A percentile compares a stretch with the other conserved stretches of the same genome.
Evolutionary conservation across 805 yeast genomes (phyloP).

Genomic region (Cyberlindnera sargentensis): DNA sequence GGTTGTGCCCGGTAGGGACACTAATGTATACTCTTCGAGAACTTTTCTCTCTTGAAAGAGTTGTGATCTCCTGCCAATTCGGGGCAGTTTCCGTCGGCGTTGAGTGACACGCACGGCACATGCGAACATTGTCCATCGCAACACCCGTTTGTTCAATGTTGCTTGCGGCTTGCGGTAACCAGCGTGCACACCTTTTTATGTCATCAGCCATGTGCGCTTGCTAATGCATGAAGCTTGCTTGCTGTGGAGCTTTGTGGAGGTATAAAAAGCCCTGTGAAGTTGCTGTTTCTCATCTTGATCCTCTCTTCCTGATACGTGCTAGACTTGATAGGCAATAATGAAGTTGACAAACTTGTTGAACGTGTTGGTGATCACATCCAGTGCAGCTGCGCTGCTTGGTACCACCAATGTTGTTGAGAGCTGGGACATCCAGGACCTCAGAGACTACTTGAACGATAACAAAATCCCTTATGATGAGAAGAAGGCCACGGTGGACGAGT

Average conservation of each 20-base stretch:
- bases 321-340: slow-evolving; percentile 2
- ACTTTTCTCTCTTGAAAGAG: too few species aligned
- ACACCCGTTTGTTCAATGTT: too few species aligned
- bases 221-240: neutral
- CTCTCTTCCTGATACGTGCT: too few species aligned
- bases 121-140: too few species aligned
- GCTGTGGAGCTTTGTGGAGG: neutral
- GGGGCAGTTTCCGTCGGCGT: too few species aligned
- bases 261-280: neutral
- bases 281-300: too few species aligned
- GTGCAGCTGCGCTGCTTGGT: slow-evolving; percentile 8
- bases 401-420: slow-evolving; percentile 12
- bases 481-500: slow-evolving; percentile 17
- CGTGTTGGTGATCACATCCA: slow-evolving; percentile 11
- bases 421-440: slow-evolving; percentile 30
- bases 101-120: too few species aligned
- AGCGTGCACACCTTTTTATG: neutral
- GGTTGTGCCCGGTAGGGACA: too few species aligned
- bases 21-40: too few species aligned
- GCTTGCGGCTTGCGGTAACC: neutral
- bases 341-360: slow-evolving; percentile 5
- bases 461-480: slow-evolving; percentile 18
- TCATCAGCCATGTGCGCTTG: neutral
- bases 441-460: slow-evolving; percentile 29
- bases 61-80: too few species aligned